Evolutionary conservation across 2,329 filamentous ascomycete species (phyloP).

Genomic region (Aspergillus awamori): DNA sequence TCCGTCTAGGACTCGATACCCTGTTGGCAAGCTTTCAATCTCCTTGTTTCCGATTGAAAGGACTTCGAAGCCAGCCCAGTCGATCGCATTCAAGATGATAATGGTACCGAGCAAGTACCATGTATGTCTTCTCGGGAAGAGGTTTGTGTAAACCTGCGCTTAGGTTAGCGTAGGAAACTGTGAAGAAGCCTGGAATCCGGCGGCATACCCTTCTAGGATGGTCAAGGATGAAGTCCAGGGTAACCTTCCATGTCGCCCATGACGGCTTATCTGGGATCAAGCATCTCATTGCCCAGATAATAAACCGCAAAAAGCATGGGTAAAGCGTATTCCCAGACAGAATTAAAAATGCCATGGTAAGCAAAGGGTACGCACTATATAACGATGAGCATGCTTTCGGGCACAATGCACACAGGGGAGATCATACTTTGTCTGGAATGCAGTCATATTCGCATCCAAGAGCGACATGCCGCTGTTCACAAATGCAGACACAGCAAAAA

Average conservation of each 20-base stretch:
- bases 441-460: constrained; percentile 57
- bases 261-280: constrained; percentile 31
- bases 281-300: constrained; percentile 55
- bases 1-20: constrained; percentile 63
- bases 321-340: constrained; percentile 69
- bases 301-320: constrained; percentile 64
- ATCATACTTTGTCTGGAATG: constrained; percentile 42
- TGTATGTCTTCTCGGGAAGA: constrained; percentile 66
- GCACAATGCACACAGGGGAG: neutral
- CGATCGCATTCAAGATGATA: constrained; percentile 61
- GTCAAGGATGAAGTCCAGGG: constrained; percentile 39
- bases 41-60: constrained; percentile 65
- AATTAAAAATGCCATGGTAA: constrained; percentile 59
- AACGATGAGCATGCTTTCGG: constrained; percentile 11
- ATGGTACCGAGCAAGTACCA: constrained; percentile 69
- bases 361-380: constrained; percentile 42
- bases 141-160: constrained; percentile 39
- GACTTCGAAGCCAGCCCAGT: constrained; percentile 68
- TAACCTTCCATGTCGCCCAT: constrained; percentile 36
- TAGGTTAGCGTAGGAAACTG: constrained; percentile 9
- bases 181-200: neutral
- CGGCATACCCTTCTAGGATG: constrained; percentile 37
- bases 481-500: constrained; percentile 58
- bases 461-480: constrained; percentile 59
- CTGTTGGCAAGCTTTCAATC: constrained; percentile 55